Evolutionary conservation across 495 filamentous ascomycete species (phyloP).

Genomic region (Neurospora sublineolata): DNA sequence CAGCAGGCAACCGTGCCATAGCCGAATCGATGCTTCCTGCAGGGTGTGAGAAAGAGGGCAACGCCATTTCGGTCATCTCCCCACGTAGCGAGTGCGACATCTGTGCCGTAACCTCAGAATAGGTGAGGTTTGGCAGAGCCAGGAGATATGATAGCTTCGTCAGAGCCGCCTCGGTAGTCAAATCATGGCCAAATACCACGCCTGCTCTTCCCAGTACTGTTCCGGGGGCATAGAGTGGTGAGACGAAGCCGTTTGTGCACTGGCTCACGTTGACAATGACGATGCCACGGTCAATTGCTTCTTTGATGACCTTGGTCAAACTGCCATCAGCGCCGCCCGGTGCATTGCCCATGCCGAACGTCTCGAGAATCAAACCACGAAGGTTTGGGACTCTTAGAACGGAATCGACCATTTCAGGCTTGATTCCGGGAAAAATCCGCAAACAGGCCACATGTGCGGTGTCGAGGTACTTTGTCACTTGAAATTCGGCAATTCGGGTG

Average conservation of each 20-base stretch:
- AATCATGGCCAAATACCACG: conserved; percentile 83
- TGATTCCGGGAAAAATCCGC: conserved; percentile 91
- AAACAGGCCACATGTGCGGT: conserved; percentile 86
- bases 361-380: conserved; percentile 80
- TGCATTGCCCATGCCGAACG: conserved; percentile 91
- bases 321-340: conserved; percentile 74
- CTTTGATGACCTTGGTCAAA: conserved; percentile 67
- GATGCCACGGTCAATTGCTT: conserved; percentile 68
- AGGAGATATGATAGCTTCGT: conserved; percentile 89
- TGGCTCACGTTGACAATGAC: conserved; percentile 92
- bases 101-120: conserved; percentile 49
- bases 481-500: conserved; percentile 59
- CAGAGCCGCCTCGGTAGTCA: conserved; percentile 88
- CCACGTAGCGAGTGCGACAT: conserved; percentile 75
- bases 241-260: conserved; percentile 80
- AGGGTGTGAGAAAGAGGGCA: conserved; percentile 58
- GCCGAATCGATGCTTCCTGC: conserved; percentile 32
- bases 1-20: conserved; percentile 21
- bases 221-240: conserved; percentile 83
- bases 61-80: conserved; percentile 68
- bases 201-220: conserved; percentile 77
- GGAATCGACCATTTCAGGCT: conserved; percentile 86
- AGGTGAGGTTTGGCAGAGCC: conserved; percentile 49
- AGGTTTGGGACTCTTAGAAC: conserved; percentile 70
- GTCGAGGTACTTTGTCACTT: conserved; percentile 65